These are phyloP conservation scores for Yamadazyma sp. DNA, from an alignment of 1,139 yeast species.

Conservation along the genomic window DNA sequence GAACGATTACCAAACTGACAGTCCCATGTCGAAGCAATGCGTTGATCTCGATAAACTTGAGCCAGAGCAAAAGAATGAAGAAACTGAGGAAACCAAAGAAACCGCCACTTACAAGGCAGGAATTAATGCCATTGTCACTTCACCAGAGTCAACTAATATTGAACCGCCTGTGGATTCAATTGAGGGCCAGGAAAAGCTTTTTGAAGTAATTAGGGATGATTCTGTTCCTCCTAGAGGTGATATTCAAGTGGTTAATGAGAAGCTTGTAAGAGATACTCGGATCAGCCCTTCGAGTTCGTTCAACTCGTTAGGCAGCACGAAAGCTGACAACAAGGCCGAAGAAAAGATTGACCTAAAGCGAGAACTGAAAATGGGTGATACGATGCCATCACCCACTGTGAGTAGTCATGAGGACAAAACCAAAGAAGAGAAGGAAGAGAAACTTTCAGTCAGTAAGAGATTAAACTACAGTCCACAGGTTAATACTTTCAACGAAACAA, in stretches of 20 bases:
- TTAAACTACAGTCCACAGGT: background rate
- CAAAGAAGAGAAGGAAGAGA: background rate
- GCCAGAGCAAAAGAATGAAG: background rate
- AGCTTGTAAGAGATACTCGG: slow-evolving; percentile 16
- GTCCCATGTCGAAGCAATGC: slow-evolving; percentile 10
- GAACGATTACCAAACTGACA: slow-evolving; percentile 12
- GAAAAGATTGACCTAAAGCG: background rate
- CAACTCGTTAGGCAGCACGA: slow-evolving; percentile 14
- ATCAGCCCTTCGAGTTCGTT: slow-evolving; percentile 22
- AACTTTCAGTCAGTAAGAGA: background rate
- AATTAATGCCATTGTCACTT: background rate
- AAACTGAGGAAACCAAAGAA: background rate
- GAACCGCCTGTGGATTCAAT: background rate
- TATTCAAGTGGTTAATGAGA: slow-evolving; percentile 21
- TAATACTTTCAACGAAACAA: background rate
- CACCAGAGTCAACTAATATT: background rate
- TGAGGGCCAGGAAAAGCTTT: background rate
- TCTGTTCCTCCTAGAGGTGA: slow-evolving; percentile 43
- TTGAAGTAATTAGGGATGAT: slow-evolving; percentile 15
- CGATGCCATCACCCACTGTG: slow-evolving; percentile 13
- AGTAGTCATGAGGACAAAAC: slow-evolving; percentile 6
- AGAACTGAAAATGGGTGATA: background rate
- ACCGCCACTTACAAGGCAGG: background rate
- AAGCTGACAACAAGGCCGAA: slow-evolving; percentile 2
- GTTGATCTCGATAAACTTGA: background rate